Conservation (phyloP, 2,329 filamentous ascomycete species). For the Trichoderma lentiforme region DNA sequence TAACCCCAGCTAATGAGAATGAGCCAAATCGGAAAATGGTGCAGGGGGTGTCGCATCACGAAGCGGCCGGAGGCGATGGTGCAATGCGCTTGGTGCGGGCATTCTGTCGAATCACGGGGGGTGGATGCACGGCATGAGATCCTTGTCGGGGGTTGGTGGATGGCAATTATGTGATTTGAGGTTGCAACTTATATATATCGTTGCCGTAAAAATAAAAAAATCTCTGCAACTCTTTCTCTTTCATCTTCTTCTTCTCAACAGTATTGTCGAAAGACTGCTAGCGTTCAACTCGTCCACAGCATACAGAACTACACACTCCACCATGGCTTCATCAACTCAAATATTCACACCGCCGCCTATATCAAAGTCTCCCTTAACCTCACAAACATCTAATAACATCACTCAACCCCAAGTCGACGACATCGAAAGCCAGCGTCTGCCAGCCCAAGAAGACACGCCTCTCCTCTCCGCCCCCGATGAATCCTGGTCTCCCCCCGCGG, state of each 20-base stretch:
- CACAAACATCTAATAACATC: not conserved
- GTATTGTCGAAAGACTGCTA: not conserved
- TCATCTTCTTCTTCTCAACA: not conserved
- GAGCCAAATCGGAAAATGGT: not conserved
- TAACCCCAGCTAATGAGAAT: not conserved
- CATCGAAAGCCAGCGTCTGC: not conserved
- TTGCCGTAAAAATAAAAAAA: not conserved
- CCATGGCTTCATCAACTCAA: not conserved
- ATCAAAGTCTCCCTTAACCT: not conserved
- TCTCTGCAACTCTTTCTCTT: not conserved
- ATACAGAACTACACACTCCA: not conserved
- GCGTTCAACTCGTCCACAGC: not conserved
- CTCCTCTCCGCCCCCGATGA: constrained; percentile 25
- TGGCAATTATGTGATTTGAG: not conserved
- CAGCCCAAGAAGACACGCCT: constrained; percentile 12
- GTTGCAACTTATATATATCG: not conserved
- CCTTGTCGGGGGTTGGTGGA: not conserved
- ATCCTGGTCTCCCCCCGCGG: constrained; percentile 46
- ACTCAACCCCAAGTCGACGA: not conserved
- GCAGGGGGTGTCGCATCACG: constrained; percentile 1
- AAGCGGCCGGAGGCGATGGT: constrained; percentile 6
- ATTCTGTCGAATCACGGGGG: not conserved
- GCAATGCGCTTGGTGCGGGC: constrained; percentile 8
- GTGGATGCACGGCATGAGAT: constrained; percentile 2
- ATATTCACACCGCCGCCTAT: not conserved